Evolutionary conservation across 352 stramenopile genomes (phyloP).

Genomic region (Elongisporangium senticosum): DNA sequence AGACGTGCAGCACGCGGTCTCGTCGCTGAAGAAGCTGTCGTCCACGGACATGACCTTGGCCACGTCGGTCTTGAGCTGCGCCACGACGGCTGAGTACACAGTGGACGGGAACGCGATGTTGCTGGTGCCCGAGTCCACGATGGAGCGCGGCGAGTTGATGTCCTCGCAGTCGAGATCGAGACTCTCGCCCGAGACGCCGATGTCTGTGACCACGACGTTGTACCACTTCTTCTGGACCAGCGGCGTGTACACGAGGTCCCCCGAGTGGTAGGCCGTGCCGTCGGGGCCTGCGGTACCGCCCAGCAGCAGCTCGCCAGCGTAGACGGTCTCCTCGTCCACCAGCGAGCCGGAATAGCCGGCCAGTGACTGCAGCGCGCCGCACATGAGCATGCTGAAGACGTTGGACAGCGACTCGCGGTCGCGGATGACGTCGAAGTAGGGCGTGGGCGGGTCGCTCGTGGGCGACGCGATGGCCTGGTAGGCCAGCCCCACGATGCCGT

Average conservation of each 20-base stretch:
- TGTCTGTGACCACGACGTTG: slow-evolving; percentile 71
- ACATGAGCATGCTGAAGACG: slow-evolving; percentile 75
- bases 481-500: slow-evolving; percentile 68
- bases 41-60: slow-evolving; percentile 29
- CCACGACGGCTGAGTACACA: slow-evolving; percentile 56
- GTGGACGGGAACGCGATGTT: slow-evolving; percentile 72
- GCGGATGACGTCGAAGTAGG: slow-evolving; percentile 60
- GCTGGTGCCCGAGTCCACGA: slow-evolving; percentile 77
- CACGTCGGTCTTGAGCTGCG: slow-evolving; percentile 50
- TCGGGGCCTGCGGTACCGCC: slow-evolving; percentile 42
- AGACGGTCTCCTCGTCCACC: slow-evolving; percentile 29
- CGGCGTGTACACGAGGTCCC: slow-evolving; percentile 63
- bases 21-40: slow-evolving; percentile 68
- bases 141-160: slow-evolving; percentile 66
- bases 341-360: slow-evolving; percentile 29
- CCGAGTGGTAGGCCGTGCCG: slow-evolving; percentile 49
- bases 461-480: slow-evolving; percentile 64
- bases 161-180: slow-evolving; percentile 47
- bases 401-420: slow-evolving; percentile 25
- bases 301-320: slow-evolving; percentile 57
- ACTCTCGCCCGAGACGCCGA: slow-evolving; percentile 40
- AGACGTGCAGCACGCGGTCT: slow-evolving; percentile 53
- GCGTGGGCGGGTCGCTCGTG: slow-evolving; percentile 26
- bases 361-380: slow-evolving; percentile 64
- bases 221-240: slow-evolving; percentile 75